These are phyloP conservation scores for Oryza nivara DNA, from an alignment of 176 grass and related monocot species.

Conservation along the genomic window DNA sequence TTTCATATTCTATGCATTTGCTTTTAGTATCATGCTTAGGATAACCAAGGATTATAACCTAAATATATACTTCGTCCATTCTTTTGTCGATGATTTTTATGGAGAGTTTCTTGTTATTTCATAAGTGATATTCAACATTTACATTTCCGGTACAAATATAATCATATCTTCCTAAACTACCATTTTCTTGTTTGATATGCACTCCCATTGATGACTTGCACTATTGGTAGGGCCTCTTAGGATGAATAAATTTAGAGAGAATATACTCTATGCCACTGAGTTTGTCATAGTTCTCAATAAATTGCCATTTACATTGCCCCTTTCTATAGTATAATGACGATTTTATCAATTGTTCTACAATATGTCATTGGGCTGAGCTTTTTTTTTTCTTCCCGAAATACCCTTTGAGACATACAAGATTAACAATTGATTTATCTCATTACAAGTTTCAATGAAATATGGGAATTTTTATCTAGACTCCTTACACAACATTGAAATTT, in stretches of 20 bases:
- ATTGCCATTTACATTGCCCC: too few relatives aligned
- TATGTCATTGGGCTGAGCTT: too few relatives aligned
- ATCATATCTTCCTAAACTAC: neutral
- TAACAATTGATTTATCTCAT: too few relatives aligned
- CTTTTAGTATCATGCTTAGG: slow-evolving; percentile 5
- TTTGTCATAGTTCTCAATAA: too few relatives aligned
- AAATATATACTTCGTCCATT: neutral
- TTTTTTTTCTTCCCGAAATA: too few relatives aligned
- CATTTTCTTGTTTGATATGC: slow-evolving; percentile 3
- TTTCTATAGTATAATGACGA: too few relatives aligned
- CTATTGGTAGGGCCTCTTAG: neutral
- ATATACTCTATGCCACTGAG: too few relatives aligned
- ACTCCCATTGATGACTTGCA: neutral
- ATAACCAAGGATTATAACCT: neutral
- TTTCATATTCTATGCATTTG: slow-evolving; percentile 35
- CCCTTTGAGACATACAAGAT: too few relatives aligned
- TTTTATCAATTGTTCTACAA: too few relatives aligned
- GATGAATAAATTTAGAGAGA: slow-evolving; percentile 9
- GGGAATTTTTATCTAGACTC: too few relatives aligned
- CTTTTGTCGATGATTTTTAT: neutral
- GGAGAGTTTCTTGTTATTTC: neutral
- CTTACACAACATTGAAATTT: too few relatives aligned
- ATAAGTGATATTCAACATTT: slow-evolving; percentile 26
- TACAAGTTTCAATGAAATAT: too few relatives aligned
- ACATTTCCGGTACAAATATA: slow-evolving; percentile 8